A percentile compares a stretch with the other conserved stretches of the same genome.
These are phyloP conservation scores for Syncephalastrum contaminatum DNA, from an alignment of 371 early-diverging fungal genomes.

Conservation along the genomic window DNA sequence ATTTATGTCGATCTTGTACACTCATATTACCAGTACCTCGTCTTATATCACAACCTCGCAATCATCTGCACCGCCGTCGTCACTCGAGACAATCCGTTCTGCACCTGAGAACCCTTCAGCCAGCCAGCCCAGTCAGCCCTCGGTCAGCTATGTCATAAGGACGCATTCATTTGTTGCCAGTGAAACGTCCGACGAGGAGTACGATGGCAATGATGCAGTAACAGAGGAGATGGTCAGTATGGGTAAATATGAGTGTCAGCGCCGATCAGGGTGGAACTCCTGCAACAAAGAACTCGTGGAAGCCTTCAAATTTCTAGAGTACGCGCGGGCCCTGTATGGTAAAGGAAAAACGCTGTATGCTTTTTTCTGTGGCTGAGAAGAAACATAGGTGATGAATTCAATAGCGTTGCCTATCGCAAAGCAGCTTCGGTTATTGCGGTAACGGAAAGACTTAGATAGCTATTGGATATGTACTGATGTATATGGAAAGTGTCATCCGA, in stretches of 20 bases:
- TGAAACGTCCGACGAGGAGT: background rate
- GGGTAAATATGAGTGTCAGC: slow-evolving; percentile 15
- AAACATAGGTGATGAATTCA: slow-evolving; percentile 16
- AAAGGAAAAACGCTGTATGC: background rate
- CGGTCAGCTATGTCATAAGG: too few species aligned
- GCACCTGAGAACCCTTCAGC: background rate
- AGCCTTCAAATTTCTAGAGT: slow-evolving; percentile 15
- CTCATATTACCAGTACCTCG: background rate
- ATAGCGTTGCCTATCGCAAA: slow-evolving; percentile 14
- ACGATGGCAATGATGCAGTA: slow-evolving; percentile 4
- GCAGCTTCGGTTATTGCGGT: slow-evolving; percentile 14
- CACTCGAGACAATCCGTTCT: background rate
- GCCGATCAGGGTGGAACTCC: slow-evolving; percentile 9
- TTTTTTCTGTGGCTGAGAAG: background rate
- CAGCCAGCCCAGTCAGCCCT: background rate
- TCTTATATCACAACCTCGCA: slow-evolving; percentile 12
- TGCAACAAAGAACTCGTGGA: slow-evolving; percentile 17
- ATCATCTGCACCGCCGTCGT: background rate
- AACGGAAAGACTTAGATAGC: background rate
- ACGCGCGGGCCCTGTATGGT: slow-evolving; percentile 21
- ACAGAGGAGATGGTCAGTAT: background rate
- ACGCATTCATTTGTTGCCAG: too few species aligned
- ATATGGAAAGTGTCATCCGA: slow-evolving; percentile 11
- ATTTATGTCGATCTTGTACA: background rate
- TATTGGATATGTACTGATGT: background rate